Conservation (phyloP, 805 yeast genomes). For the Metschnikowia gruessii region DNA sequence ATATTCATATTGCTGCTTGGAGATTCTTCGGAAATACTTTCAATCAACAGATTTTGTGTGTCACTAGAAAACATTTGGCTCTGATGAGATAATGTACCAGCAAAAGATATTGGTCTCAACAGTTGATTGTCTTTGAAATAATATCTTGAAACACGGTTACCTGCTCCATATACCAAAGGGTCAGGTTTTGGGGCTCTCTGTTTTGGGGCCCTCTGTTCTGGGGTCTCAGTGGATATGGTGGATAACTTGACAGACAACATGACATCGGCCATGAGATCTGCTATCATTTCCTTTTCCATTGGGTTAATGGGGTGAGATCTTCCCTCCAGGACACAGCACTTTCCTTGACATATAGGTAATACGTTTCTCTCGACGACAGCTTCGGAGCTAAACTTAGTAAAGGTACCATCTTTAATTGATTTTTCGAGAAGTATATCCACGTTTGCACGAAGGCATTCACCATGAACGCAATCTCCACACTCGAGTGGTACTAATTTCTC, state of each 20-base stretch:
- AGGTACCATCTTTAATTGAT: constrained; percentile 1
- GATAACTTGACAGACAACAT: constrained; percentile 15
- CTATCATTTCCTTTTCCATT: constrained; percentile 7
- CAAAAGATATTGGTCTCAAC: constrained; percentile 9
- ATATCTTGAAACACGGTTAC: constrained; percentile 12
- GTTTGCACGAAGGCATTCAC: constrained; percentile 46
- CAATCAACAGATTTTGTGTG: neutral
- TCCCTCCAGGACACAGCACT: constrained; percentile 6
- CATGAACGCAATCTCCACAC: constrained; percentile 59
- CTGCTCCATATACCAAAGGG: constrained; percentile 6
- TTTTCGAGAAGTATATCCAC: constrained; percentile 13
- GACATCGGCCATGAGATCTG: constrained; percentile 13
- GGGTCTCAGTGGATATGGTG: neutral
- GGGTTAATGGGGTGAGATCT: constrained; percentile 7
- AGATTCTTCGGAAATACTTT: neutral
- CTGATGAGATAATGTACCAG: neutral
- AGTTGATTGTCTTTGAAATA: constrained; percentile 12
- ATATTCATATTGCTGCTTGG: neutral
- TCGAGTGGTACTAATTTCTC: constrained; percentile 47
- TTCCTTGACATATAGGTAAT: constrained; percentile 16
- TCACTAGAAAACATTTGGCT: neutral
- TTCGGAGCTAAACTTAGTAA: neutral
- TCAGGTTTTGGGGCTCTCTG: neutral
- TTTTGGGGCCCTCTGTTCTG: neutral
- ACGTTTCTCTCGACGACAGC: neutral